phyloP scores from a whole-genome alignment of 805 yeast genomes.

The Peterozyma toletana region DNA sequence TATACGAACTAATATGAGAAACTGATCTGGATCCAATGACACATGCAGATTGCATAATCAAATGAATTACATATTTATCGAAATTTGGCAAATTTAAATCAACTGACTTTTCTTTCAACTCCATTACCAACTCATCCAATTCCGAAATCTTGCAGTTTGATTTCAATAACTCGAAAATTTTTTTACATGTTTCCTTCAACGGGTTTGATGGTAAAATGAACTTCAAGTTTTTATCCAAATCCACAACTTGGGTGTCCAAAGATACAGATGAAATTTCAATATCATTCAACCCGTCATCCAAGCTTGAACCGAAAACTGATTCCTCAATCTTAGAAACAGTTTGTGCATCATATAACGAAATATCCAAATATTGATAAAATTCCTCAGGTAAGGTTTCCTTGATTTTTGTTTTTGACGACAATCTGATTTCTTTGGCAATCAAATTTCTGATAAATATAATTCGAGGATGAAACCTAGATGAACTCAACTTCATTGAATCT shows the following conservation, averaged over 20 bases:
- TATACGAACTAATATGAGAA: slow-evolving; percentile 61
- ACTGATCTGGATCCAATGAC: slow-evolving; percentile 85
- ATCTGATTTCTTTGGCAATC: slow-evolving; percentile 75
- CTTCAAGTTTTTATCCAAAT: slow-evolving; percentile 23
- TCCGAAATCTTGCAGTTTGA: slow-evolving; percentile 20
- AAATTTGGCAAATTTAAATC: slow-evolving; percentile 16
- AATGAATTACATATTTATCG: slow-evolving; percentile 43
- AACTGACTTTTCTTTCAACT: slow-evolving; percentile 14
- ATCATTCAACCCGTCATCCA: slow-evolving; percentile 13
- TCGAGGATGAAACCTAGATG: slow-evolving; percentile 60
- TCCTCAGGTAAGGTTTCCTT: slow-evolving; percentile 63
- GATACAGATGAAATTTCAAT: slow-evolving; percentile 10
- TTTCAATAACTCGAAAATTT: slow-evolving; percentile 24
- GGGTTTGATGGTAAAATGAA: slow-evolving; percentile 26
- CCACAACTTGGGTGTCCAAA: slow-evolving; percentile 20
- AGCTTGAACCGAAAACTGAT: slow-evolving; percentile 22
- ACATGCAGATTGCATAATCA: slow-evolving; percentile 65
- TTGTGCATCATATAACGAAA: slow-evolving; percentile 27
- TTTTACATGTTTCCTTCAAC: slow-evolving; percentile 22
- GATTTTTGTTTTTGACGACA: slow-evolving; percentile 70
- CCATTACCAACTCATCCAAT: slow-evolving; percentile 18
- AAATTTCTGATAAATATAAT: slow-evolving; percentile 68
- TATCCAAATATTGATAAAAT: slow-evolving; percentile 40
- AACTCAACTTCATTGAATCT: slow-evolving; percentile 39
- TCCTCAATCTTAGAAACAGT: slow-evolving; percentile 29